Evolutionary conservation across 305 asterid species (phyloP).

Genomic region (Fraxinus sp.): DNA sequence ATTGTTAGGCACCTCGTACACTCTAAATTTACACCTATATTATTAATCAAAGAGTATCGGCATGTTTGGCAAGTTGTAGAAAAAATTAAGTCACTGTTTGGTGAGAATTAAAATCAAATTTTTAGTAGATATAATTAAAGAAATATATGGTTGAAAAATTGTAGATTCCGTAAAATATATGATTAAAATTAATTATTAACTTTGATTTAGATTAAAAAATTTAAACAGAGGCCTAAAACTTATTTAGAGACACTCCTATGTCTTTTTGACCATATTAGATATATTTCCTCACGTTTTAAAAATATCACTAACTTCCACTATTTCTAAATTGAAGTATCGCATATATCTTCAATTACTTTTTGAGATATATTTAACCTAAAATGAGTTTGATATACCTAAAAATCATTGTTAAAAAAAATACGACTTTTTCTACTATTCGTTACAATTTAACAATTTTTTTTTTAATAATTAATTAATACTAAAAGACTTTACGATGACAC

Average conservation of each 20-base stretch:
- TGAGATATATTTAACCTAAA: not conserved
- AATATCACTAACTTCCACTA: not conserved
- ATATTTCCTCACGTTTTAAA: not conserved
- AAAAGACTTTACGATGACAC: not conserved
- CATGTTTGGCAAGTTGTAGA: not conserved
- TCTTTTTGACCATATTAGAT: not conserved
- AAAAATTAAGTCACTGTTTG: not conserved
- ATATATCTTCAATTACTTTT: too few relatives aligned
- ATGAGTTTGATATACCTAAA: not conserved
- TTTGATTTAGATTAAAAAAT: too few relatives aligned
- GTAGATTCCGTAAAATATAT: not conserved
- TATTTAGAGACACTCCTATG: too few relatives aligned
- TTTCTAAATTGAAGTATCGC: not conserved
- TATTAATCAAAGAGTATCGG: not conserved
- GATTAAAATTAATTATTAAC: too few relatives aligned
- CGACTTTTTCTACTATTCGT: not conserved
- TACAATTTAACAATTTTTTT: not conserved
- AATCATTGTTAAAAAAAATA: too few relatives aligned
- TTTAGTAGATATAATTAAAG: not conserved
- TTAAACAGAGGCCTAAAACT: not conserved
- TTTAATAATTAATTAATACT: not conserved
- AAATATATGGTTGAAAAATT: not conserved
- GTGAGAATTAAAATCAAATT: not conserved
- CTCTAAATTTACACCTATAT: not conserved
- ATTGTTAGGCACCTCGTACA: not conserved